These are phyloP conservation scores for Rhizomucor pusillus DNA, from an alignment of 371 early-diverging fungal species.

Conservation along the genomic window DNA sequence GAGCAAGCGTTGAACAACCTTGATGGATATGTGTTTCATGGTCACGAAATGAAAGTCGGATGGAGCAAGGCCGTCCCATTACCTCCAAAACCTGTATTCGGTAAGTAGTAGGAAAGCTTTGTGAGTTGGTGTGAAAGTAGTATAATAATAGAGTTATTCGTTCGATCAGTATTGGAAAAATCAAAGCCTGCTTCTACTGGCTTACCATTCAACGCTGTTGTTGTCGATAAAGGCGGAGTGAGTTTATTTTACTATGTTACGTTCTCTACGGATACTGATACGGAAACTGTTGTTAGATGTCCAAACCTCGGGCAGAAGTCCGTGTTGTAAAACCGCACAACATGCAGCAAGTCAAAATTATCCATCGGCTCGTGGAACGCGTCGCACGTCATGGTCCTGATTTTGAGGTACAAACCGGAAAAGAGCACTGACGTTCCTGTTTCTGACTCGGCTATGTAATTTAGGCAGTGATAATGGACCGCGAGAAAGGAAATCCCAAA, in stretches of 20 bases:
- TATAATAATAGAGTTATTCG: too few relatives aligned
- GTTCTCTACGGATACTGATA: neutral
- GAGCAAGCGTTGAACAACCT: conserved; percentile 67
- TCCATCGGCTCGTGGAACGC: conserved; percentile 88
- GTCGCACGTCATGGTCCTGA: conserved; percentile 71
- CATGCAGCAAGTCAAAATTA: conserved; percentile 53
- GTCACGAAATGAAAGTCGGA: conserved; percentile 67
- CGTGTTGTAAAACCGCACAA: conserved; percentile 67
- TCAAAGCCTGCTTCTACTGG: conserved; percentile 40
- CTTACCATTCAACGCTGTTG: conserved; percentile 72
- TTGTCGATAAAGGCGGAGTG: conserved; percentile 18
- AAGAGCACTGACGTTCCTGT: neutral
- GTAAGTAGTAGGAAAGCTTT: conserved; percentile 25
- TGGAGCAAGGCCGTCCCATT: conserved; percentile 91
- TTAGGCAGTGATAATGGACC: conserved; percentile 62
- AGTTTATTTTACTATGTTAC: neutral
- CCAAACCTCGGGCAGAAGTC: conserved; percentile 49
- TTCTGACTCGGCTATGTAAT: neutral
- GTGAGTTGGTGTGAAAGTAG: neutral
- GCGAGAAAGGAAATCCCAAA: conserved; percentile 60
- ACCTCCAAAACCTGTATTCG: conserved; percentile 79
- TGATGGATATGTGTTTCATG: conserved; percentile 73
- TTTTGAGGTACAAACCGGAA: conserved; percentile 59
- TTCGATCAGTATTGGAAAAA: conserved; percentile 31
- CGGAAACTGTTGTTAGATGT: neutral